A percentile compares a stretch with the other conserved stretches of the same genome.
These are phyloP conservation scores for Nidularia sp. DNA, from an alignment of 768 basidiomycete genomes.

Conservation along the genomic window DNA sequence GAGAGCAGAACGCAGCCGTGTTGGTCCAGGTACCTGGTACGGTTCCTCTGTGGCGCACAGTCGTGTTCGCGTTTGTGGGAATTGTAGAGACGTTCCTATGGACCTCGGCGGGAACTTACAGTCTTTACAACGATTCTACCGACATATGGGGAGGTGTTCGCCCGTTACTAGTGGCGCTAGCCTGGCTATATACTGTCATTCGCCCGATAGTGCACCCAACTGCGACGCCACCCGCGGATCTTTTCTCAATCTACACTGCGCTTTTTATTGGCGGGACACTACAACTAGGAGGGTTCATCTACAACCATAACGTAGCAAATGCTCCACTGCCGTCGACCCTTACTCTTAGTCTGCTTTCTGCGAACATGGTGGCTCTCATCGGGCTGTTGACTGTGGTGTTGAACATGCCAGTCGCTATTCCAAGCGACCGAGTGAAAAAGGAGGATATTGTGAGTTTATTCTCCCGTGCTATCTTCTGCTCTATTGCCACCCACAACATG, in stretches of 20 bases:
- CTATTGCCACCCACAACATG: too few relatives aligned
- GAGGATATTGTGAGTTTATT: conserved; percentile 58
- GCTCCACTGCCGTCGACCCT: conserved; percentile 33
- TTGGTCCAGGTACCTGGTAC: conserved; percentile 12
- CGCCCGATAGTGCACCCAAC: conserved; percentile 51
- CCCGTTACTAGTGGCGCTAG: conserved; percentile 42
- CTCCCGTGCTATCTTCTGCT: background rate
- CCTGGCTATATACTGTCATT: conserved; percentile 66
- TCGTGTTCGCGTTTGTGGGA: conserved; percentile 52
- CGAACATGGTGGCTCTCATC: conserved; percentile 41
- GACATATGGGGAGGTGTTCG: conserved; percentile 29
- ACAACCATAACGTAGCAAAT: conserved; percentile 41
- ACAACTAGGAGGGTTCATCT: conserved; percentile 50
- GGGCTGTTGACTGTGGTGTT: conserved; percentile 43
- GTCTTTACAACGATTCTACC: conserved; percentile 29
- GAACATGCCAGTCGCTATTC: conserved; percentile 62
- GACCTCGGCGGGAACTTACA: conserved; percentile 57
- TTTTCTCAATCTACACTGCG: conserved; percentile 53
- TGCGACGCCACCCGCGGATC: conserved; percentile 58
- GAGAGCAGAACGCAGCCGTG: conserved; percentile 13
- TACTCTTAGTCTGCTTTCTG: conserved; percentile 20
- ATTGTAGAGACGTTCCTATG: conserved; percentile 55
- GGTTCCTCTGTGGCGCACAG: conserved; percentile 56
- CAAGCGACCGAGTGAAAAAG: conserved; percentile 44
- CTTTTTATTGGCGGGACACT: conserved; percentile 43